These are phyloP conservation scores for Blastobotrys chiropterorum DNA, from an alignment of 805 yeast species.

Conservation along the genomic window DNA sequence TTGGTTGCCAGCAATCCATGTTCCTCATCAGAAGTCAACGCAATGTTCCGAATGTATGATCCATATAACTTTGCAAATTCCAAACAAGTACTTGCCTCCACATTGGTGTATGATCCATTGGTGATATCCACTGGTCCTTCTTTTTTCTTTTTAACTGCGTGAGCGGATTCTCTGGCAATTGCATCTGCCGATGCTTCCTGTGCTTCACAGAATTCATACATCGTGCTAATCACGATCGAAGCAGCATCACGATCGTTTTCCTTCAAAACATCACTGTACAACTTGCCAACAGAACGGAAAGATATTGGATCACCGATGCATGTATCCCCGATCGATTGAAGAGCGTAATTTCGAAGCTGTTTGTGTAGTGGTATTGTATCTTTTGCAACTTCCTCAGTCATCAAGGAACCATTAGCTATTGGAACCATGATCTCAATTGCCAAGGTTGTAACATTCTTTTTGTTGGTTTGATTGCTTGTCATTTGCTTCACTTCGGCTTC, in stretches of 20 bases:
- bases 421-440: not conserved
- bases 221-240: slow-evolving; percentile 48
- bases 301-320: slow-evolving; percentile 60
- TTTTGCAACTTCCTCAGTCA: not conserved
- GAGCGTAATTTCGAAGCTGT: slow-evolving; percentile 44
- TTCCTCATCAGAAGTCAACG: slow-evolving; percentile 42
- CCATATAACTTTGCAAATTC: slow-evolving; percentile 63
- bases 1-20: slow-evolving; percentile 47
- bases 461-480: not conserved
- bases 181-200: slow-evolving; percentile 13
- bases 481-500: not conserved
- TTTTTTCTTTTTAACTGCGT: not conserved
- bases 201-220: slow-evolving; percentile 48
- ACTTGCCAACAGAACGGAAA: slow-evolving; percentile 50
- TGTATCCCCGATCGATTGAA: slow-evolving; percentile 51
- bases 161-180: not conserved
- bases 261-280: slow-evolving; percentile 50
- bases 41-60: slow-evolving; percentile 39
- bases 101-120: slow-evolving; percentile 1
- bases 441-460: not conserved
- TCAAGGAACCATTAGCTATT: not conserved
- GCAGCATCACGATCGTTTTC: slow-evolving; percentile 37
- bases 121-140: slow-evolving; percentile 1
- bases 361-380: slow-evolving; percentile 18
- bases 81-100: slow-evolving; percentile 39